These are phyloP conservation scores for Oidiodendron maius DNA, from an alignment of 495 filamentous ascomycete genomes.

Conservation along the genomic window DNA sequence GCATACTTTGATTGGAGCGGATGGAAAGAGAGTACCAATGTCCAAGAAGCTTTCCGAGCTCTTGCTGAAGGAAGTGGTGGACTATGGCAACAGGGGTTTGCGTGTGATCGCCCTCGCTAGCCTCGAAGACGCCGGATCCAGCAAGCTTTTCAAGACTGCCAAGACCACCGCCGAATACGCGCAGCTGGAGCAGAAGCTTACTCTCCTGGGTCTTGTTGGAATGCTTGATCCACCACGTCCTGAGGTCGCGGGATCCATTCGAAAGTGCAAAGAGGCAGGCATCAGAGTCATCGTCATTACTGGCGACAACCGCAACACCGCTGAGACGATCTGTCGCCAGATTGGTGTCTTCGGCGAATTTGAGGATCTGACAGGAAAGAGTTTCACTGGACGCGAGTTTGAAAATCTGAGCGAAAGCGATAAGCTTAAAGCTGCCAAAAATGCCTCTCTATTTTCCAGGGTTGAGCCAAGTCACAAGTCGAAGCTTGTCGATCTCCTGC, in stretches of 20 bases:
- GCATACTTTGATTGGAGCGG: conserved; percentile 63
- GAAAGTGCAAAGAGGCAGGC: conserved; percentile 83
- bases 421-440: conserved; percentile 76
- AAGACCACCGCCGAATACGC: conserved; percentile 79
- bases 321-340: conserved; percentile 93
- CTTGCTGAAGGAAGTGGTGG: conserved; percentile 70
- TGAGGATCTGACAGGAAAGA: conserved; percentile 86
- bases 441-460: conserved; percentile 89
- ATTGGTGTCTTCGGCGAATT: conserved; percentile 85
- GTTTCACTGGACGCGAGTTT: conserved; percentile 92
- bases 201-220: conserved; percentile 84
- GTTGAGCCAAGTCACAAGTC: conserved; percentile 96
- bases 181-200: conserved; percentile 87
- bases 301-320: conserved; percentile 95
- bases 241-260: conserved; percentile 84
- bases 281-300: conserved; percentile 98
- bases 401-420: conserved; percentile 75
- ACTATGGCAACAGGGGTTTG: conserved; percentile 87
- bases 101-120: conserved; percentile 92
- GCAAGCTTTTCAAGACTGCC: conserved; percentile 64
- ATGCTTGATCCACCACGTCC: conserved; percentile 97
- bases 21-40: conserved; percentile 69
- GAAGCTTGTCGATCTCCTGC: conserved; percentile 91
- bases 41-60: conserved; percentile 58
- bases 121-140: conserved; percentile 62